Evolutionary conservation across 2,329 filamentous ascomycete genomes (phyloP).

Genomic region (Claviceps africana): DNA sequence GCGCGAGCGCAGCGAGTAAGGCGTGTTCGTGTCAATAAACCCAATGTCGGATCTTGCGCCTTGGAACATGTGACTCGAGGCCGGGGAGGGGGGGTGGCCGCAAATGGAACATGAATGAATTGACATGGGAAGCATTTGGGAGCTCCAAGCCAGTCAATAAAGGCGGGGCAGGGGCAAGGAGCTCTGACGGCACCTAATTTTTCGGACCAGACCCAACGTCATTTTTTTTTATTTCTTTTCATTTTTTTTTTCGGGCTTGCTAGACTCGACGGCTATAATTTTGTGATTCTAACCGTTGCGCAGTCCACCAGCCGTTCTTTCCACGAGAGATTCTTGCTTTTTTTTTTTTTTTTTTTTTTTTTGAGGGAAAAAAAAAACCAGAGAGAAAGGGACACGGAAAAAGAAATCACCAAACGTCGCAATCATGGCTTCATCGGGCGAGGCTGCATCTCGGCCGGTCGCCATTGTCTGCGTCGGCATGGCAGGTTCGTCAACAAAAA

Average conservation of each 20-base stretch:
- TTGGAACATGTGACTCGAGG: too few relatives aligned
- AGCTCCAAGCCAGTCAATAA: background rate
- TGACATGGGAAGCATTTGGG: too few relatives aligned
- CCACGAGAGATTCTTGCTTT: background rate
- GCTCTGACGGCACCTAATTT: conserved; percentile 6
- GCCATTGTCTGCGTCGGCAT: conserved; percentile 90
- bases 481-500: conserved; percentile 47
- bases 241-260: background rate
- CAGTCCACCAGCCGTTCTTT: too few relatives aligned
- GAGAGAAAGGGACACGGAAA: too few relatives aligned
- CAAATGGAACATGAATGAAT: too few relatives aligned
- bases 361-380: too few relatives aligned
- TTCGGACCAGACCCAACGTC: background rate
- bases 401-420: background rate
- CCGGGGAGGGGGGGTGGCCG: too few relatives aligned
- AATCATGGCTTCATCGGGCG: conserved; percentile 21
- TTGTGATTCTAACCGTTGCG: too few relatives aligned
- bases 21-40: too few relatives aligned
- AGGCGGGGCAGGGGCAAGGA: background rate
- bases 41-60: too few relatives aligned
- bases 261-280: too few relatives aligned
- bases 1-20: too few relatives aligned
- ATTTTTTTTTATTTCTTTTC: background rate
- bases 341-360: background rate
- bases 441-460: conserved; percentile 14